Evolutionary conservation across 441 rosid genomes (phyloP).

Genomic region (Euphorbia schlechtendalii): DNA sequence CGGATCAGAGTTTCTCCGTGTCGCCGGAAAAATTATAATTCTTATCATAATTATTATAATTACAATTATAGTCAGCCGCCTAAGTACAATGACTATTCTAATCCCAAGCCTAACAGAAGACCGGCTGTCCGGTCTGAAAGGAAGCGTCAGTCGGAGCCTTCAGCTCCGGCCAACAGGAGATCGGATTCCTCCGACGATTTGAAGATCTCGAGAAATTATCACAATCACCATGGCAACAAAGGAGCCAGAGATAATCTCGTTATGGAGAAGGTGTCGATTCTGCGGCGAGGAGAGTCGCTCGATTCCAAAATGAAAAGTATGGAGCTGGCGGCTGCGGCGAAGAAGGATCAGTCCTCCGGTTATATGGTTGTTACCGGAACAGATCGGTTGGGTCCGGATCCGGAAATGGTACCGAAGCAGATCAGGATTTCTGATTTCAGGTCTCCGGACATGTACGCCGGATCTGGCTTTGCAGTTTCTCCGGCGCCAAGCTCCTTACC

Average conservation of each 20-base stretch:
- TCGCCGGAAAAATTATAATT: constrained; percentile 34
- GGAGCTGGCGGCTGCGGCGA: not conserved
- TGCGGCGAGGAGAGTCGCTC: constrained; percentile 64
- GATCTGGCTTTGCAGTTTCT: constrained; percentile 70
- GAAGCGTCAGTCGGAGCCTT: constrained; percentile 32
- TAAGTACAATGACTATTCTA: constrained; percentile 8
- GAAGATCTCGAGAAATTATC: constrained; percentile 5
- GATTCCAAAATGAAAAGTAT: constrained; percentile 41
- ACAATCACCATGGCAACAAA: not conserved
- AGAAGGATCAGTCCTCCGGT: constrained; percentile 11
- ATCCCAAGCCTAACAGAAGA: constrained; percentile 32
- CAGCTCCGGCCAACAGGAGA: constrained; percentile 25
- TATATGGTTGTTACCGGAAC: constrained; percentile 19
- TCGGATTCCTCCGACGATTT: constrained; percentile 20
- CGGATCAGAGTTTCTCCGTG: constrained; percentile 41
- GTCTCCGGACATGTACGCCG: constrained; percentile 55
- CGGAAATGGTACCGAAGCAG: constrained; percentile 28
- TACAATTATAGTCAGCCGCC: not conserved
- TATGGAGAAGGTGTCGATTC: constrained; percentile 44
- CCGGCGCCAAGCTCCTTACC: constrained; percentile 91
- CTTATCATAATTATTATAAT: constrained; percentile 4
- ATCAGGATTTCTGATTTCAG: constrained; percentile 18
- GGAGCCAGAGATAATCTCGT: not conserved
- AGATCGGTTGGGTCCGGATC: constrained; percentile 28
- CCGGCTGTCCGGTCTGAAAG: constrained; percentile 31